Evolutionary conservation across 768 basidiomycete species (phyloP).

Genomic region (Boletus rex-veris): DNA sequence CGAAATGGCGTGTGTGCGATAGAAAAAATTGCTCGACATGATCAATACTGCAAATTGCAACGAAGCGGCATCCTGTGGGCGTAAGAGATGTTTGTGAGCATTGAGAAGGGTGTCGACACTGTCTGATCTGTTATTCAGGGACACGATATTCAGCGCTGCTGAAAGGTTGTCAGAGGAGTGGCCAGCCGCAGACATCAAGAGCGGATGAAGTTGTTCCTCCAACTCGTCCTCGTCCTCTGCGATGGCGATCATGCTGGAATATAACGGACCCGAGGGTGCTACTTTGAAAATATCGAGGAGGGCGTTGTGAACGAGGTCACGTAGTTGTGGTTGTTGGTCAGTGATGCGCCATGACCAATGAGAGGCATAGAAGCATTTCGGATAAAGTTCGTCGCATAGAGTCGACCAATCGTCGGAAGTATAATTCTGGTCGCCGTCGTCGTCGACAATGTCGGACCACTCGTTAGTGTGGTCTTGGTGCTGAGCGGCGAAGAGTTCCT

Average conservation of each 20-base stretch:
- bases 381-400: slow-evolving; percentile 22
- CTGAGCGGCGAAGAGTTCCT: not conserved
- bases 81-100: slow-evolving; percentile 51
- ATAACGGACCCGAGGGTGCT: slow-evolving; percentile 48
- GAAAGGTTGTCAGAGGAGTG: slow-evolving; percentile 49
- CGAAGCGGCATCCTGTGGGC: slow-evolving; percentile 49
- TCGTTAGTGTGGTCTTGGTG: not conserved
- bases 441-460: slow-evolving; percentile 24
- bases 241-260: slow-evolving; percentile 39
- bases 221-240: slow-evolving; percentile 33
- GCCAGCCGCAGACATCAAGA: slow-evolving; percentile 42
- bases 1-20: slow-evolving; percentile 33
- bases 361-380: slow-evolving; percentile 37
- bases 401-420: slow-evolving; percentile 20
- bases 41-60: slow-evolving; percentile 45
- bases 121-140: slow-evolving; percentile 33
- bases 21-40: slow-evolving; percentile 30
- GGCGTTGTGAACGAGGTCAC: slow-evolving; percentile 42
- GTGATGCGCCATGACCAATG: slow-evolving; percentile 52
- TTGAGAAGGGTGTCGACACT: slow-evolving; percentile 43
- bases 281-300: slow-evolving; percentile 48
- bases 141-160: slow-evolving; percentile 53
- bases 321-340: slow-evolving; percentile 39
- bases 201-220: slow-evolving; percentile 33
- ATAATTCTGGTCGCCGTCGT: slow-evolving; percentile 31